Percentiles rank a stretch among this genome's conserved stretches.
Conservation (phyloP, 2,329 filamentous ascomycete species). For the Colletotrichum sublineola region DNA sequence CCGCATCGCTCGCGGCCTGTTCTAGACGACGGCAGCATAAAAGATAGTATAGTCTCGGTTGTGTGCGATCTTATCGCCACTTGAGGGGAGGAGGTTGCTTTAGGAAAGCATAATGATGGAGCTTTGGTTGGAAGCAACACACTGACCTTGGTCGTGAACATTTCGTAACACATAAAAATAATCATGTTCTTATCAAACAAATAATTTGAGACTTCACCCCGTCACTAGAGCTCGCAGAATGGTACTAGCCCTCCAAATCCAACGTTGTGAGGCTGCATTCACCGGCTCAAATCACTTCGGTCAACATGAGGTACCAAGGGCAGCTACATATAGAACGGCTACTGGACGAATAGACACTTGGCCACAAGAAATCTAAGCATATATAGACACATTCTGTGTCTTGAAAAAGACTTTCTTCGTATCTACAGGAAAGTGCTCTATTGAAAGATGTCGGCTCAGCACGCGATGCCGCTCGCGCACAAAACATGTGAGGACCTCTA, state of each 20-base stretch:
- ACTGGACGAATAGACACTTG: not conserved
- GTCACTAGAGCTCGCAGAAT: not conserved
- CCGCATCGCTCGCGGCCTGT: constrained; percentile 52
- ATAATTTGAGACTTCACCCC: not conserved
- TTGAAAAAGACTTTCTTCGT: constrained; percentile 4
- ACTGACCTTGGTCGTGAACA: too few relatives aligned
- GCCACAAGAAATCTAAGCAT: not conserved
- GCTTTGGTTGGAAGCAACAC: not conserved
- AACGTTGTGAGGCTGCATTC: too few relatives aligned
- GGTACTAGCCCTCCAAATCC: too few relatives aligned
- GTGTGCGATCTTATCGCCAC: not conserved
- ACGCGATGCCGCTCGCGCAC: constrained; percentile 13
- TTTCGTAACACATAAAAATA: not conserved
- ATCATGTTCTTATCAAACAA: not conserved
- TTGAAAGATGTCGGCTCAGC: constrained; percentile 3
- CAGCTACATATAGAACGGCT: not conserved
- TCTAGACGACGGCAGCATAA: constrained; percentile 46
- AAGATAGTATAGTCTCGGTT: not conserved
- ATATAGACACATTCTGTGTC: not conserved
- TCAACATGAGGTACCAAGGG: not conserved
- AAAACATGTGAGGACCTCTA: constrained; percentile 17
- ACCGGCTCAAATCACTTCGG: too few relatives aligned
- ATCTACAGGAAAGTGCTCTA: constrained; percentile 33
- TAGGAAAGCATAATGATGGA: not conserved
- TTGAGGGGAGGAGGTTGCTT: not conserved